Evolutionary conservation across 768 basidiomycete species (phyloP).

Genomic region (Cystobasidium tubakii): DNA sequence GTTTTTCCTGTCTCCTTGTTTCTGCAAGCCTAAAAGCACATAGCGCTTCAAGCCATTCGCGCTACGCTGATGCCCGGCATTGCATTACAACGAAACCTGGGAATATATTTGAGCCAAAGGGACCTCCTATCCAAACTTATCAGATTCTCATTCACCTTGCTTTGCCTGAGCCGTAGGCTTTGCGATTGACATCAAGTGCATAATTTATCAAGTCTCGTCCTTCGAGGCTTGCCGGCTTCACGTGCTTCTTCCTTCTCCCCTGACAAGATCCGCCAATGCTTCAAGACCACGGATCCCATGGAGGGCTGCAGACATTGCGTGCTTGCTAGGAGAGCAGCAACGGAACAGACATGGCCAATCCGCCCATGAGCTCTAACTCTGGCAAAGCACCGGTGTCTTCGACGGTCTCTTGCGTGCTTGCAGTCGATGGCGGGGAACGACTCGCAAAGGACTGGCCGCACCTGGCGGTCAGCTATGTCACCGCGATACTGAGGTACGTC

Average conservation of each 20-base stretch:
- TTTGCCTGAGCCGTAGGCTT: no score
- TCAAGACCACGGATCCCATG: background rate
- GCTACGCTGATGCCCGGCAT: no score
- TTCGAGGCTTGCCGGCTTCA: background rate
- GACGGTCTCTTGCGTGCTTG: constrained; percentile 27
- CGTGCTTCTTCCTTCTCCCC: background rate
- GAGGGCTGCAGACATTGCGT: background rate
- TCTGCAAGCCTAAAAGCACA: no score
- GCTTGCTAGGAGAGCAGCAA: background rate
- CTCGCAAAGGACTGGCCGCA: constrained; percentile 13
- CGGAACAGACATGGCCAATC: background rate
- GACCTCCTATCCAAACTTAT: no score
- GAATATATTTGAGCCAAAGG: no score
- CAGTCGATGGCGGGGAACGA: constrained; percentile 22
- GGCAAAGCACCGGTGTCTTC: background rate
- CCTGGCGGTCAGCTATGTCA: constrained; percentile 13
- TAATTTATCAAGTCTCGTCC: no score
- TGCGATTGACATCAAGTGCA: no score
- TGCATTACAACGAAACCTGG: no score
- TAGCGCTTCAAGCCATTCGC: no score
- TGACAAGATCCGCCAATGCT: background rate
- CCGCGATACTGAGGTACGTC: constrained; percentile 32
- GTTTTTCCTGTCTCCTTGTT: no score
- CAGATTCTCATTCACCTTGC: no score
- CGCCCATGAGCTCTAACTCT: background rate